Percentiles rank a stretch among this genome's conserved stretches.
Conservation (phyloP, 768 basidiomycete species). For the Phaeotremella skinneri region DNA sequence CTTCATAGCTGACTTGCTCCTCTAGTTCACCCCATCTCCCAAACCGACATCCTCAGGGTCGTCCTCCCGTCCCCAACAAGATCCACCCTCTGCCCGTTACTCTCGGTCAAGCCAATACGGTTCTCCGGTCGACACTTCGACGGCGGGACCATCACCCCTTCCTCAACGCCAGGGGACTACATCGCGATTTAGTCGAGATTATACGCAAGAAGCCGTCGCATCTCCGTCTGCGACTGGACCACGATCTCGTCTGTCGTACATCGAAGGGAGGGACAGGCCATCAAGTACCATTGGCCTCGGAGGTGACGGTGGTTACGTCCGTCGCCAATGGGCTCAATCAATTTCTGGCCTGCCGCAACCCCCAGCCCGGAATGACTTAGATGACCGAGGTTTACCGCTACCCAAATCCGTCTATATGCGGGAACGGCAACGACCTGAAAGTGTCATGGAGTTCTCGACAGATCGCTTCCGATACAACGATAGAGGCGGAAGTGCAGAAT, state of each 20-base stretch:
- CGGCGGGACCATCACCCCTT: background rate
- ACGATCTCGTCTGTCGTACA: background rate
- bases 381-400: conserved; percentile 16
- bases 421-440: conserved; percentile 22
- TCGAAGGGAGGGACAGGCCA: background rate
- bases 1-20: background rate
- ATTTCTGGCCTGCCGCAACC: conserved; percentile 25
- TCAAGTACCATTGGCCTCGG: background rate
- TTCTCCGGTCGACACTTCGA: background rate
- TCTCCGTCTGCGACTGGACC: background rate
- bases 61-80: background rate
- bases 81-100: background rate
- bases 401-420: background rate
- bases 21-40: conserved; percentile 40
- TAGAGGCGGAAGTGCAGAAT: conserved; percentile 11
- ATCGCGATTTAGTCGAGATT: background rate
- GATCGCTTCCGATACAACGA: conserved; percentile 16
- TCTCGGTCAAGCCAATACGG: background rate
- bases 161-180: background rate
- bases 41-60: background rate
- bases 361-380: conserved; percentile 4
- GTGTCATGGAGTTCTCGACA: conserved; percentile 11
- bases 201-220: background rate
- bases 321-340: conserved; percentile 23
- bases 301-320: background rate